Evolutionary conservation across 495 filamentous ascomycete genomes (phyloP), one percentile per base, ranked within the genome.

Genomic region (Penicillium verhagenii): DNA sequence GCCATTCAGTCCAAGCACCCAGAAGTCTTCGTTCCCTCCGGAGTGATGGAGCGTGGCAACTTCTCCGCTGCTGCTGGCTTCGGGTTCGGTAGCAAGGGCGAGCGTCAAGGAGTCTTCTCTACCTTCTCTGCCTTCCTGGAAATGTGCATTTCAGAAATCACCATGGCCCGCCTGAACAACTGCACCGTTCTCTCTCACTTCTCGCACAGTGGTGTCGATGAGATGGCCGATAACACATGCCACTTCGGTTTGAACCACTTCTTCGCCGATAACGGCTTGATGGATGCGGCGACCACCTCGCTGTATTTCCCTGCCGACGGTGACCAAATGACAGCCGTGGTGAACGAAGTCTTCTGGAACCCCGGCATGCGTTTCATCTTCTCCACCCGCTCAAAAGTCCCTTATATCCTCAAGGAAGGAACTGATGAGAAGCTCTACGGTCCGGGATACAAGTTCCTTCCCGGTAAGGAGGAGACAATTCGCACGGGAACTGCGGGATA

Each of bases 171-270:
- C 9, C 48, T 74, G 56, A 74, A 74, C 65, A 57, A 61, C 59
- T 74, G 71, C 53, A 70, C 60, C 35, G 71, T 74, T 10, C 58
- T 74, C 19, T 70, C 68, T 5, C 71, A 74, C 58, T 74, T 74
- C 58, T 71, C 68, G 1, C 71, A 74, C 61, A 71, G 68, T 40
- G 71, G 71, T 51, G 68, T 74, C 3, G 71, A 74, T 44, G 71
- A 74, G 63, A 74, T 74, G 60, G 71, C 71, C 21, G 71, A 74
- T 53, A 74, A 74, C 60, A 74, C 71, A 26, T 74, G 71, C 60
- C 71, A 74, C 57, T 74, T 74, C 54, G 71, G 71, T 19, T 50
- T 74, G 31, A 72, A 74, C 63, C 66, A 72, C 54, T 74, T 74
- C 66, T 74, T 74, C 47, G 71, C 71, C 11, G 71, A 74, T 25